Evolutionary conservation across 2,329 filamentous ascomycete genomes (phyloP), one percentile per base, ranked within the genome.

Genomic region (Fusarium nurragi): DNA sequence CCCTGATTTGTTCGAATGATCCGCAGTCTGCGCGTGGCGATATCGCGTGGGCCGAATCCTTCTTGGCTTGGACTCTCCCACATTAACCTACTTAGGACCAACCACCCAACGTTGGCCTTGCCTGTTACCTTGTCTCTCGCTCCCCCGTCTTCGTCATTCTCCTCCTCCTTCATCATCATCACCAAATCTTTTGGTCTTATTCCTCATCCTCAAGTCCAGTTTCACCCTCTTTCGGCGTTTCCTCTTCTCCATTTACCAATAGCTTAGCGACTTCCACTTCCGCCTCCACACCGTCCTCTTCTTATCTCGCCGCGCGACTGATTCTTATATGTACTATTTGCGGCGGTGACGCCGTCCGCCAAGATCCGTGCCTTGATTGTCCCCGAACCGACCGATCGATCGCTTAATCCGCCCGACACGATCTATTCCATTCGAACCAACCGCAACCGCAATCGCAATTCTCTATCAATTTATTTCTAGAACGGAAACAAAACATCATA

Each of bases 321-420:
- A 65, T 67, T 59, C 49, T 61, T 66, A 67, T 45, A 72, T 72
- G 70, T 64, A 62, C 67, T 30, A 65, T 58, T 64, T 63, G 68
- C 70, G 70, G 70, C 70, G 70, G 70, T 72, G 70, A 72, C 70
- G 70, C 70, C 70, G 70, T 72, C 66, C 65, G 60, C 54, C 66
- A 63, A 57, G 64, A 60, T 38, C 52, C 56, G 60, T 68, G 37
- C 60, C 68, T 68, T 59, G 64, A 41, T 67, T 64, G 58, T 40
- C 58, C 38, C 54, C 57, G 49, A 52, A 53, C 62, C 67, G 46
- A 67, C 36, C 48, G 37, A 54, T 45, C 56, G 48, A 65, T 58
- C 66, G 61, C 67, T 52, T 56, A 52, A 49, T 47, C 53, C 67
- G 56, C 56, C 43, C 63, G 64, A 49, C 46, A 58, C 62, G 48